Conservation (phyloP, 164 flowering plant genomes). For the Tetrastigma voinierianum region DNA sequence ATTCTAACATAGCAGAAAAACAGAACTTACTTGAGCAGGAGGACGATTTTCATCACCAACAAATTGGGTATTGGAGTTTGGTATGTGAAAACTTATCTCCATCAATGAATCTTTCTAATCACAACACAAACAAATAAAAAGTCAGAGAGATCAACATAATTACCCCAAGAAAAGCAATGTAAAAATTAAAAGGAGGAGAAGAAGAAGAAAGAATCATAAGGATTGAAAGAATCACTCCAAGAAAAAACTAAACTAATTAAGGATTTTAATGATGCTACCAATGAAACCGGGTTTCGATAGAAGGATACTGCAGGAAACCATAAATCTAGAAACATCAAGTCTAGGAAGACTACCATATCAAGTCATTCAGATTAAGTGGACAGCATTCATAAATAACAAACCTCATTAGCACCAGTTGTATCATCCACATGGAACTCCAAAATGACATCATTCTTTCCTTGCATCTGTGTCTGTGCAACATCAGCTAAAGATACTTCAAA, state of each 20-base stretch:
- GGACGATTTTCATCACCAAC: constrained; percentile 95
- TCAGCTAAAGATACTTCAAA: constrained; percentile 97
- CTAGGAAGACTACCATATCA: too few relatives aligned
- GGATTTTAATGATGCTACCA: not conserved
- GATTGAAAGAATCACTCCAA: not conserved
- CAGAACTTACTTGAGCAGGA: constrained; percentile 72
- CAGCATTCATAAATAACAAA: constrained; percentile 4
- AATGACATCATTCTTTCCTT: constrained; percentile 91
- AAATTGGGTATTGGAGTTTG: constrained; percentile 85
- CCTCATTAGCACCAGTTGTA: constrained; percentile 98
- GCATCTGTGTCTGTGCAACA: constrained; percentile 89
- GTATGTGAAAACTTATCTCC: constrained; percentile 93
- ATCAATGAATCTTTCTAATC: constrained; percentile 93
- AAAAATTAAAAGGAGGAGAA: not conserved
- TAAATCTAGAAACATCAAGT: not conserved
- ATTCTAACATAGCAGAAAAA: not conserved
- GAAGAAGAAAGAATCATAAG: not conserved
- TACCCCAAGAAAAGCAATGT: not conserved
- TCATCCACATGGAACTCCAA: constrained; percentile 98
- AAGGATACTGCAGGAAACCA: not conserved
- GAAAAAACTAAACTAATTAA: not conserved
- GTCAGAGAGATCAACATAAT: not conserved
- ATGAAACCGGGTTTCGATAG: not conserved
- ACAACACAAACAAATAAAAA: not conserved
- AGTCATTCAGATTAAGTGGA: not conserved